Conservation (phyloP, 495 filamentous ascomycete genomes). For the Chaetomidium leptoderma region DNA sequence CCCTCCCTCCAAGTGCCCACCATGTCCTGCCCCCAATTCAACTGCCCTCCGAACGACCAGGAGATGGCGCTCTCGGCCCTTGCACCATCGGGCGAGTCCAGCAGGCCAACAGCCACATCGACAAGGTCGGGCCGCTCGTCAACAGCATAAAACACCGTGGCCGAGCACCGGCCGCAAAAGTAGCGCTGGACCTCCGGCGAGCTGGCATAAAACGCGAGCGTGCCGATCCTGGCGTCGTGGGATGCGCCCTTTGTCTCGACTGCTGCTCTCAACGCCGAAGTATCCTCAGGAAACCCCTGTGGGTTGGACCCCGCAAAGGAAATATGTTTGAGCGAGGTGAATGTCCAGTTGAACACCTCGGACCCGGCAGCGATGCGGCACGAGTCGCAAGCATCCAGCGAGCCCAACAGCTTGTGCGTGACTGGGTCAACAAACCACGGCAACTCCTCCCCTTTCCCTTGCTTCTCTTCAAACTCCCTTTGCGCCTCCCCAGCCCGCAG, state of each 20-base stretch:
- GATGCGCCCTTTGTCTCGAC: constrained; percentile 16
- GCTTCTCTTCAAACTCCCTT: constrained; percentile 19
- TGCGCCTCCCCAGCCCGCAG: constrained; percentile 25
- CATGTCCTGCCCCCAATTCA: constrained; percentile 23
- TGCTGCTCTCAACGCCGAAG: constrained; percentile 22
- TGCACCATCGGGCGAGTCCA: constrained; percentile 46
- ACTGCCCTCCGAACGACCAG: constrained; percentile 22
- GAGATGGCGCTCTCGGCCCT: constrained; percentile 42
- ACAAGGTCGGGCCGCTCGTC: constrained; percentile 43
- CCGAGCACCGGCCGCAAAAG: constrained; percentile 52
- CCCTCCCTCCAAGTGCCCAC: constrained; percentile 27
- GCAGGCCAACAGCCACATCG: constrained; percentile 49
- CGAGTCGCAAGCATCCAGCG: constrained; percentile 48
- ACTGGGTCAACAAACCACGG: constrained; percentile 42
- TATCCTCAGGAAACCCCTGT: constrained; percentile 23
- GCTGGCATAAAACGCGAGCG: constrained; percentile 44
- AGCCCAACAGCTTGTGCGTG: constrained; percentile 39
- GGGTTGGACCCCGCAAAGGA: constrained; percentile 14
- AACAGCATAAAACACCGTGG: constrained; percentile 46
- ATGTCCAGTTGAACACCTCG: constrained; percentile 48
- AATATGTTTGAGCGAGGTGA: constrained; percentile 26
- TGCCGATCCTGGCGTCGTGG: constrained; percentile 39
- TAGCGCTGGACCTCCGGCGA: constrained; percentile 45
- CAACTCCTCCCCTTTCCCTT: constrained; percentile 15
- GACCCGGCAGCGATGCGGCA: constrained; percentile 46